Evolutionary conservation across 805 yeast genomes (phyloP).

Genomic region (Lipomyces yamadae): DNA sequence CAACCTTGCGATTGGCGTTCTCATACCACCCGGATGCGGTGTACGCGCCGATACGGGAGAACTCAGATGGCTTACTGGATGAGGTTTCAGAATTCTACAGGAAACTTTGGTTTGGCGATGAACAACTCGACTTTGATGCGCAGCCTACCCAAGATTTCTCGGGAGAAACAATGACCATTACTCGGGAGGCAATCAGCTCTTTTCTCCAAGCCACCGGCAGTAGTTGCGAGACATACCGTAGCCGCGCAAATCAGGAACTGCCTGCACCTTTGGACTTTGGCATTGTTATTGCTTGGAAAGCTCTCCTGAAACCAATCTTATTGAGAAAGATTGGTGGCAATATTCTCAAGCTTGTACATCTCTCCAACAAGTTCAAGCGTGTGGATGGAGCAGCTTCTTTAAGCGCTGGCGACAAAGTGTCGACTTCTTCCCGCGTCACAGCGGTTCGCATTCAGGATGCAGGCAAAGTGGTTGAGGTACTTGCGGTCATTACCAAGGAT

Average conservation of each 20-base stretch:
- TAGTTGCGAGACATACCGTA: conserved; percentile 93
- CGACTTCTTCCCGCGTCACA: conserved; percentile 80
- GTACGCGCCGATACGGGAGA: conserved; percentile 92
- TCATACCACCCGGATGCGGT: conserved; percentile 83
- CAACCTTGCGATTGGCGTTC: conserved; percentile 67
- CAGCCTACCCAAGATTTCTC: conserved; percentile 72
- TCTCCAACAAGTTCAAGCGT: conserved; percentile 93
- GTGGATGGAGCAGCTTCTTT: conserved; percentile 88
- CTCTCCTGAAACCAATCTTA: conserved; percentile 97
- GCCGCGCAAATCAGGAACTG: conserved; percentile 79
- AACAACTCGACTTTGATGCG: conserved; percentile 55
- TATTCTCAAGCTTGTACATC: conserved; percentile 87
- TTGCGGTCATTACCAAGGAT: conserved; percentile 81
- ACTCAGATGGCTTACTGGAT: conserved; percentile 85
- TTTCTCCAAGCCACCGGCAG: conserved; percentile 97
- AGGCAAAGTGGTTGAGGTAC: conserved; percentile 95
- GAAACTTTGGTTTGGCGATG: conserved; percentile 89
- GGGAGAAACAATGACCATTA: conserved; percentile 72
- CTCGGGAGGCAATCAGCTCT: conserved; percentile 79
- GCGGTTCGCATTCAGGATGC: conserved; percentile 88
- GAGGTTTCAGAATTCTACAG: conserved; percentile 96
- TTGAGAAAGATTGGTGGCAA: conserved; percentile 96
- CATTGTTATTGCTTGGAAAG: conserved; percentile 97
- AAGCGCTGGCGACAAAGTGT: conserved; percentile 82
- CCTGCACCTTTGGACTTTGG: conserved; percentile 99